These are phyloP conservation scores for Phytophthora europaea DNA, from an alignment of 352 stramenopile genomes.

Conservation along the genomic window DNA sequence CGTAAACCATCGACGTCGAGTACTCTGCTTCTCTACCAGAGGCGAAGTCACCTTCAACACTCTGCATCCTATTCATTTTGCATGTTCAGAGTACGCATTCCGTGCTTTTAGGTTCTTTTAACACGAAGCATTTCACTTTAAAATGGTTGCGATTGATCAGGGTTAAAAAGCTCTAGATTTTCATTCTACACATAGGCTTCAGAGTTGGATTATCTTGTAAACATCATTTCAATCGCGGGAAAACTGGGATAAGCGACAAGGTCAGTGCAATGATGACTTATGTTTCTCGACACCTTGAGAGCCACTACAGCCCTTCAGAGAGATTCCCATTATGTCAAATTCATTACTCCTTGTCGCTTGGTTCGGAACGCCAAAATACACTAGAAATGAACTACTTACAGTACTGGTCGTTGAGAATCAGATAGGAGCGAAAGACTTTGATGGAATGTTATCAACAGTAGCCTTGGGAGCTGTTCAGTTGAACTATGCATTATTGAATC, in stretches of 20 bases:
- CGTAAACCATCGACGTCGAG: neutral
- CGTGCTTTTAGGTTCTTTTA: neutral
- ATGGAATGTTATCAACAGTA: conserved; percentile 72
- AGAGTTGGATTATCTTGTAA: conserved; percentile 88
- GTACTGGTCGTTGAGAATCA: conserved; percentile 62
- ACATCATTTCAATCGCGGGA: conserved; percentile 71
- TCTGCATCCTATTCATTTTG: conserved; percentile 10
- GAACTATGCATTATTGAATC: conserved; percentile 85
- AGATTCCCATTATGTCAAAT: conserved; percentile 88
- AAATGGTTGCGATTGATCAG: conserved; percentile 64
- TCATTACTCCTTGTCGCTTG: conserved; percentile 70
- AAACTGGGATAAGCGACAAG: conserved; percentile 35
- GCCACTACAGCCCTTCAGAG: conserved; percentile 63
- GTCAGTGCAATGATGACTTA: conserved; percentile 86
- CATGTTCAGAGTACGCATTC: conserved; percentile 22
- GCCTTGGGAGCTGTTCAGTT: conserved; percentile 70
- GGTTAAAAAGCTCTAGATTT: conserved; percentile 88
- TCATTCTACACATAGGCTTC: conserved; percentile 82
- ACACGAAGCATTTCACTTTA: neutral
- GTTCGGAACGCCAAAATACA: conserved; percentile 12
- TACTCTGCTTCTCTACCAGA: neutral
- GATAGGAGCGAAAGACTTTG: conserved; percentile 91
- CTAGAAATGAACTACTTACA: conserved; percentile 5
- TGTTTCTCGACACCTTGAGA: conserved; percentile 62
- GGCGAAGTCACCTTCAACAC: neutral